These are phyloP conservation scores for Pisolithus sp. DNA, from an alignment of 768 basidiomycete genomes.

Conservation along the genomic window DNA sequence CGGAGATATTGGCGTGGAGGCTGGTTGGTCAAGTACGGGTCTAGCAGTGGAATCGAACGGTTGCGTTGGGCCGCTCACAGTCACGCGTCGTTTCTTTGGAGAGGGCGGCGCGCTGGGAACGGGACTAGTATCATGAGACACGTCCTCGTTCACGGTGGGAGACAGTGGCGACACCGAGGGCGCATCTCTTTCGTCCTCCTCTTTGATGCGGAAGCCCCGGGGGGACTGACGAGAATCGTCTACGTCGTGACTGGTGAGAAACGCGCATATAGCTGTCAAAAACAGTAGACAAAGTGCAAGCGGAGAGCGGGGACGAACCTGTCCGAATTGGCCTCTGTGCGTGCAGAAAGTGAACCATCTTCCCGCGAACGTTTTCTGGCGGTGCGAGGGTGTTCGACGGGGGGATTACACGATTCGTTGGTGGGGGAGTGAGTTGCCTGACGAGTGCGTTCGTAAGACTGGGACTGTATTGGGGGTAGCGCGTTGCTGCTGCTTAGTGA, in stretches of 20 bases:
- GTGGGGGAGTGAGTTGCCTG: constrained; percentile 30
- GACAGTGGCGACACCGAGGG: constrained; percentile 32
- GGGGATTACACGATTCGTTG: constrained; percentile 23
- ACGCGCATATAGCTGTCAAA: constrained; percentile 7
- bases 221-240: constrained; percentile 39
- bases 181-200: constrained; percentile 53
- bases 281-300: background rate
- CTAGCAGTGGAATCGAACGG: constrained; percentile 50
- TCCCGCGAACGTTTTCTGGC: constrained; percentile 41
- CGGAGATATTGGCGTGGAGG: constrained; percentile 58
- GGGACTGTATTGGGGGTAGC: constrained; percentile 61
- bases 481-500: constrained; percentile 50
- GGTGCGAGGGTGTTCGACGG: constrained; percentile 23
- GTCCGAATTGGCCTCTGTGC: constrained; percentile 34
- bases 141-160: constrained; percentile 17
- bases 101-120: constrained; percentile 37
- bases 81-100: constrained; percentile 64
- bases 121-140: constrained; percentile 21
- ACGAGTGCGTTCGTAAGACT: constrained; percentile 28
- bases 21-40: constrained; percentile 33
- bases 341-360: constrained; percentile 27
- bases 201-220: constrained; percentile 47
- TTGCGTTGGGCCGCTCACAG: constrained; percentile 51
- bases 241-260: constrained; percentile 14
- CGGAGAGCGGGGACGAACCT: constrained; percentile 36